Evolutionary conservation across 805 yeast species (phyloP), one percentile per base, ranked within the genome.

Genomic region (Yamadazyma paraphyllophila): DNA sequence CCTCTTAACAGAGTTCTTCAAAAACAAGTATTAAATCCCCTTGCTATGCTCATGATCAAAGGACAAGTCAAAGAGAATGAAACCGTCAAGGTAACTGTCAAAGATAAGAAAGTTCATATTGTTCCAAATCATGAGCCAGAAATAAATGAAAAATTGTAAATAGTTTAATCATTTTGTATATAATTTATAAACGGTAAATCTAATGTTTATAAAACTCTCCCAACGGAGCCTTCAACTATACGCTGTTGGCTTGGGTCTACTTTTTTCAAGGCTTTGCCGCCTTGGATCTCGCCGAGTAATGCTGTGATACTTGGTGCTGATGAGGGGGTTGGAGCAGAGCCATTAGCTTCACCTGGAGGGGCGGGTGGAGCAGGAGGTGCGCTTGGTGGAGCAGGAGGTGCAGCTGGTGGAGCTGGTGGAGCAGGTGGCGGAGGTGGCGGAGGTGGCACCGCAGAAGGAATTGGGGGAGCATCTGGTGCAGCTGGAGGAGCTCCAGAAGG

Each of bases 1-100:
- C 99, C 99, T 9, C 76, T 94, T 63, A 92, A 94, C 72, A 80
- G 99, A 57, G 76, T 90, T 43, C 82, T 92, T 49, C 96, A 90
- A 63, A 88, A 85, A 70, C 69, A 77, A 51, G 62, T 94, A n/a
- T 73, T 94, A 64, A 91, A 91, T 61, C 96, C 97, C 17, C 76
- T 94, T 79, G 96, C 98, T 2, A 74, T 80, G 57, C 69, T 77
- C 56, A 61, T 94, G 73, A 79, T 94, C 50, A 82, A 82, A 59
- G 97, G 97, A 2, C 86, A 86, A 56, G 74, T 92, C 10, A 76
- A 52, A 44, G 72, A 67, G 35, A 58, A 55, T 8, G 76, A 71
- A 43, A 53, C 55, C 3, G 72, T 66, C 8, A 25, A 49, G 2
- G 68, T 69, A 4, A 55, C 45, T 4, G 62, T 59, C 8, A 57